These are phyloP conservation scores for Phaffia rhodozyma DNA, from an alignment of 1,284 basidiomycete species.

Conservation along the genomic window DNA sequence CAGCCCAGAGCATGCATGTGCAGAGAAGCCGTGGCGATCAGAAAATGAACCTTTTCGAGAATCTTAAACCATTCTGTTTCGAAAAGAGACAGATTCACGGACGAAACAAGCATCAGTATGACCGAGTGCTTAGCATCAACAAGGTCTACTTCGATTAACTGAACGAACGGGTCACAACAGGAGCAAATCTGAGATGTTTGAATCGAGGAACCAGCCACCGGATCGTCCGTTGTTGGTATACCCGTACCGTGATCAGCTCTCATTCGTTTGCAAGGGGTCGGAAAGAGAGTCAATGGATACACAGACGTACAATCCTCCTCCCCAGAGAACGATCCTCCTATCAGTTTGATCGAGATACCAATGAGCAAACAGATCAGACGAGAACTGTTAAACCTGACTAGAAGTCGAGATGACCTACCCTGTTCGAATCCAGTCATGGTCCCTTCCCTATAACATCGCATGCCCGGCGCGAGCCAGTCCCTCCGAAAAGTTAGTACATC, in stretches of 20 bases:
- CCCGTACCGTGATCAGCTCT: too few species aligned
- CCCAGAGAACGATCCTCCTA: slow-evolving; percentile 36
- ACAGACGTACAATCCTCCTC: slow-evolving; percentile 24
- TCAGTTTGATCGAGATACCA: too few species aligned
- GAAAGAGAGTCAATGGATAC: background rate
- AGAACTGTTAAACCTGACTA: background rate
- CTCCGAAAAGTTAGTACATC: background rate
- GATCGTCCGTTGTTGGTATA: too few species aligned
- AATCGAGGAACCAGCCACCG: too few species aligned
- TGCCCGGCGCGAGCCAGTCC: background rate
- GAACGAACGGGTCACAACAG: slow-evolving; percentile 28
- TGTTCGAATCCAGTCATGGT: slow-evolving; percentile 37
- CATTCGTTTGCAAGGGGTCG: background rate
- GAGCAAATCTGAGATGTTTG: slow-evolving; percentile 31
- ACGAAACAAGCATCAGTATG: background rate
- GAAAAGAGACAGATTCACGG: background rate
- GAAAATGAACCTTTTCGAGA: slow-evolving; percentile 23
- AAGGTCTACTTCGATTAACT: background rate
- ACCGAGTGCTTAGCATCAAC: background rate
- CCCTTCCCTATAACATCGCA: slow-evolving; percentile 21
- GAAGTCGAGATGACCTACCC: slow-evolving; percentile 26
- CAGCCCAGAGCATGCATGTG: background rate
- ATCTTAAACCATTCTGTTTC: slow-evolving; percentile 27
- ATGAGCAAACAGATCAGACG: too few species aligned
- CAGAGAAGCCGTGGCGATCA: background rate